Evolutionary conservation across 2,329 filamentous ascomycete genomes (phyloP).

Genomic region (Claviceps sp.): DNA sequence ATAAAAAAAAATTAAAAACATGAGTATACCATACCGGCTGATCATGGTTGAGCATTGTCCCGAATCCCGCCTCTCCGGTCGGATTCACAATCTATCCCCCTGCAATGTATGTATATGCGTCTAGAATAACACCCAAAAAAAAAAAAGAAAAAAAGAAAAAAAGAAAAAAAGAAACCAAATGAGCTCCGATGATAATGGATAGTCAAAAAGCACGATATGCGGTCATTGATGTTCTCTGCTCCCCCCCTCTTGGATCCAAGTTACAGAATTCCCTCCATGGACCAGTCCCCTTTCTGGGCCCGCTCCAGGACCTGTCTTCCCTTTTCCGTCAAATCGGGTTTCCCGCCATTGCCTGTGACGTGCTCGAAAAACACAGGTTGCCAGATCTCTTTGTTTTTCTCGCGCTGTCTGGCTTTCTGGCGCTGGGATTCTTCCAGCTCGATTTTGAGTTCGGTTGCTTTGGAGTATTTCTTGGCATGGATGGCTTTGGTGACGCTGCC

Average conservation of each 20-base stretch:
- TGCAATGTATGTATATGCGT: background rate
- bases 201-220: background rate
- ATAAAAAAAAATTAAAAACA: background rate
- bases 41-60: too few relatives aligned
- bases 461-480: constrained; percentile 63
- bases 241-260: background rate
- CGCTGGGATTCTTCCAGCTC: constrained; percentile 86
- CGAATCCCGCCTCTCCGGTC: background rate
- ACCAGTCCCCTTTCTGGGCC: constrained; percentile 41
- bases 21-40: too few relatives aligned
- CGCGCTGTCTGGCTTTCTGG: constrained; percentile 68
- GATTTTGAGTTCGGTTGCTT: constrained; percentile 76
- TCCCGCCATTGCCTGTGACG: constrained; percentile 39
- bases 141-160: background rate
- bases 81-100: background rate
- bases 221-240: background rate
- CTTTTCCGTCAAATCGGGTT: constrained; percentile 41
- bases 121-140: background rate
- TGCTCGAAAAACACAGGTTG: constrained; percentile 77
- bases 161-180: background rate
- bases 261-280: constrained; percentile 30
- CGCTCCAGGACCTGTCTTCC: constrained; percentile 36
- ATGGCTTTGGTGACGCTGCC: constrained; percentile 78
- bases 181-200: background rate
- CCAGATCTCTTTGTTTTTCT: constrained; percentile 57